phyloP scores from a whole-genome alignment of 73 alveolate species.

The Effrenium voratum region DNA sequence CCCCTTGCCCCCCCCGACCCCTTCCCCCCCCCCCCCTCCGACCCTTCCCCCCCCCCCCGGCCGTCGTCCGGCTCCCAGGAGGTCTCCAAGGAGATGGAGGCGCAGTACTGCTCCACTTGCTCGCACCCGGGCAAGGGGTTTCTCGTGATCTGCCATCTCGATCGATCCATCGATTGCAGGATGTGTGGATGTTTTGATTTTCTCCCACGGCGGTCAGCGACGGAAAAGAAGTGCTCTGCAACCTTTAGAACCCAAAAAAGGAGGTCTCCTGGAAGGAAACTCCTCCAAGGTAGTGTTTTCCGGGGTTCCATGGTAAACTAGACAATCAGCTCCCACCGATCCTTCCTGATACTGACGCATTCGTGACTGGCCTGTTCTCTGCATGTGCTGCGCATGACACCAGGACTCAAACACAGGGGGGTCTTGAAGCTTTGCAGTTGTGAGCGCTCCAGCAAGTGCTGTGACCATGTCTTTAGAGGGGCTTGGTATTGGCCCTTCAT shows the following conservation, averaged over 20 bases:
- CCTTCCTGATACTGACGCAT: too few relatives aligned
- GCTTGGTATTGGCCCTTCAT: too few relatives aligned
- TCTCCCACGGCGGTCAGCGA: not conserved
- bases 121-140: too few relatives aligned
- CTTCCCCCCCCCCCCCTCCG: not conserved
- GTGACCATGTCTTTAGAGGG: too few relatives aligned
- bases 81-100: constrained; percentile 7
- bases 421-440: too few relatives aligned
- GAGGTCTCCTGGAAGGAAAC: not conserved
- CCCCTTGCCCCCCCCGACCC: not conserved
- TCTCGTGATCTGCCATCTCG: too few relatives aligned
- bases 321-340: too few relatives aligned
- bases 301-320: too few relatives aligned
- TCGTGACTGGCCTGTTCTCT: too few relatives aligned
- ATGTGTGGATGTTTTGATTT: not conserved
- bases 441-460: too few relatives aligned
- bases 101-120: constrained; percentile 27
- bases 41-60: not conserved
- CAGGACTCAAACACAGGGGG: too few relatives aligned
- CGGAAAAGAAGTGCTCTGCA: not conserved
- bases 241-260: not conserved
- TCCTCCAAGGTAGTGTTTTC: not conserved
- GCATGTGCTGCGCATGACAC: too few relatives aligned
- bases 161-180: not conserved
- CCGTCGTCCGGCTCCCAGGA: constrained; percentile 55